Base-by-base conservation (phyloP, 2,329 filamentous ascomycete species). In the Phyllosticta citriasiana region DNA sequence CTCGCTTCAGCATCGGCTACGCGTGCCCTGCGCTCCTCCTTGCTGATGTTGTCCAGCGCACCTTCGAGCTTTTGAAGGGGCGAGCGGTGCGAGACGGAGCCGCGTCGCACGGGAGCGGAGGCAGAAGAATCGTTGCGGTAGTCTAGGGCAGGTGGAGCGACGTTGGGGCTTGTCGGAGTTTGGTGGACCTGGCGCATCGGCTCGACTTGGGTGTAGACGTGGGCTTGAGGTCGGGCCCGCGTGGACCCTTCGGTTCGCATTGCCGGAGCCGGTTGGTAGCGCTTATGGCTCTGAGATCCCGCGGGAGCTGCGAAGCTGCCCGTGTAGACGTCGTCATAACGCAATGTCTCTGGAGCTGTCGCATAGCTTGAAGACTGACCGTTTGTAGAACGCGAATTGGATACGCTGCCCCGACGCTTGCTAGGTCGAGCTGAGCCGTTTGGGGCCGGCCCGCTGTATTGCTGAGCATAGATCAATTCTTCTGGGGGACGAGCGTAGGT, bases 11-110 rank as follows among this genome's bases (percentile, higher is more conserved):
- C 91, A 68, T 93, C 88, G 71, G 91, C 84, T 4, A 93, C 85
- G 55, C 90, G 83, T 8, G 91, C 91, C 65, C 93, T 84, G 74
- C 96, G 95, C 75, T 97, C 92, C 76, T 97, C 92, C 73, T 97
- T 97, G 73, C 89, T 96, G 74, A 97, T 93, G 75, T 89, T 91
- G 73, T 88, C 88, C 69, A 97, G 82, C 68, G 90, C 94, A 70
- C 89, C 84, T 78, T 99, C 93, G 66, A 99, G 83, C 78, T 88
- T 94, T 74, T 99, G 93, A 58, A 99, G 81, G 58, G 95, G 94
- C 65, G 93, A 97, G 68, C 89, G 85, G 72, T 95, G 88, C 62
- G 87, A 82, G 69, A 93, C 89, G 75, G 89, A 84, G 60, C 80
- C 40, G 40, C 40, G 40, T 47, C 22, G 22, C 22, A 53, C 27